These are phyloP conservation scores for Akanthomyces dipterigenus DNA, from an alignment of 2,329 filamentous ascomycete species.

Conservation along the genomic window DNA sequence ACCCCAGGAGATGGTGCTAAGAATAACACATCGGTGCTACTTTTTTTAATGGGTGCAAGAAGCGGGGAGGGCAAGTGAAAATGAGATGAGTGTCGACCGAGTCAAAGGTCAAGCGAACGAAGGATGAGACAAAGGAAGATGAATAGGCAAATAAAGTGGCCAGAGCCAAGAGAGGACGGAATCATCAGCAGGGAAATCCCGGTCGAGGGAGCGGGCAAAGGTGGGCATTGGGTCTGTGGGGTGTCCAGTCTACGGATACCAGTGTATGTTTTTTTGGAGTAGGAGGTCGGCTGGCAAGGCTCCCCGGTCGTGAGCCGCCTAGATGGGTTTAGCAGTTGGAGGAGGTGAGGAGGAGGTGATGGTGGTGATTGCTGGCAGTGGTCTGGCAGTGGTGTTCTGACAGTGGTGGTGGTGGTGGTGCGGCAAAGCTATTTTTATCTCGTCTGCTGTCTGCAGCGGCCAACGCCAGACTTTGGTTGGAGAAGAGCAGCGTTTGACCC, in stretches of 20 bases:
- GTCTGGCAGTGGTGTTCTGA: not conserved
- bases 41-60: no score
- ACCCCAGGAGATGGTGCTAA: no score
- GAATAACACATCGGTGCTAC: no score
- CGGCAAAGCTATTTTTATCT: conserved; percentile 1
- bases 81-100: not conserved
- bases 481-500: not conserved
- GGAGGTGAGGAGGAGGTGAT: not conserved
- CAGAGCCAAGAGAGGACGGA: not conserved
- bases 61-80: no score
- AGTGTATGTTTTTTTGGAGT: not conserved
- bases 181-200: not conserved
- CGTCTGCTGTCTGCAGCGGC: not conserved
- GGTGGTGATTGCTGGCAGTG: not conserved
- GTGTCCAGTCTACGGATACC: no score
- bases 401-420: not conserved
- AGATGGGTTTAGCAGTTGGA: not conserved
- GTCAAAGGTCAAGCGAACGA: no score
- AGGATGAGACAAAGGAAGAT: not conserved
- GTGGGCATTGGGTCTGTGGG: not conserved
- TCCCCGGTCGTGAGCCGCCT: not conserved
- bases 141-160: not conserved
- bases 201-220: not conserved
- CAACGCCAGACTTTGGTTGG: not conserved
- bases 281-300: not conserved